Evolutionary conservation across 108 stramenopile genomes (phyloP), one percentile per base, ranked within the genome.

Genomic region (Cylindrotheca closterium): DNA sequence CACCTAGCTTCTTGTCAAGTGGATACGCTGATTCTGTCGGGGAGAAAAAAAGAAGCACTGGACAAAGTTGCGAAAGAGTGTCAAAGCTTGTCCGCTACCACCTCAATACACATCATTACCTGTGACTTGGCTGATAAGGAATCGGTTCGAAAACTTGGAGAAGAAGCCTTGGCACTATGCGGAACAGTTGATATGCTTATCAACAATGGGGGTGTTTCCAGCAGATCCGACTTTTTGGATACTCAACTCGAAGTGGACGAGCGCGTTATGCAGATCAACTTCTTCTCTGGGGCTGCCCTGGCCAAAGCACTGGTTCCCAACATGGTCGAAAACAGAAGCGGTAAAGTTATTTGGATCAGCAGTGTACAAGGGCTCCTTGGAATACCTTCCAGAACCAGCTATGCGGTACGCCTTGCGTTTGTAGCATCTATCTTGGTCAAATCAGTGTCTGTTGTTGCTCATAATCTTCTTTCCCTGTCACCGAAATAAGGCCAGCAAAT

Each of bases 401-500:
- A 93, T 53, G 88, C 89, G 5, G n/a, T n/a, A n/a, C n/a, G n/a
- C n/a, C n/a, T n/a, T n/a, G n/a, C n/a, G n/a, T n/a, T n/a, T n/a
- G n/a, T n/a, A n/a, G n/a, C n/a, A n/a, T n/a, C n/a, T n/a, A n/a
- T n/a, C n/a, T n/a, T n/a, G n/a, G n/a, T n/a, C n/a, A n/a, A n/a
- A n/a, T n/a, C n/a, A n/a, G n/a, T n/a, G n/a, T n/a, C n/a, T n/a
- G n/a, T n/a, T n/a, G n/a, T n/a, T n/a, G n/a, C n/a, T n/a, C n/a
- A n/a, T n/a, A n/a, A n/a, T n/a, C n/a, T n/a, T n/a, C n/a, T n/a
- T n/a, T n/a, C n/a, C n/a, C n/a, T n/a, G n/a, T n/a, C n/a, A n/a
- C n/a, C n/a, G n/a, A n/a, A n/a, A n/a, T n/a, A n/a, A n/a, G n/a
- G 92, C 92, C 21, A 79, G 77, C 33, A 93, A 93, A 57, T 90